Base-by-base conservation (phyloP, 306 rosid genomes). In the Lathyrus tuberosus region DNA sequence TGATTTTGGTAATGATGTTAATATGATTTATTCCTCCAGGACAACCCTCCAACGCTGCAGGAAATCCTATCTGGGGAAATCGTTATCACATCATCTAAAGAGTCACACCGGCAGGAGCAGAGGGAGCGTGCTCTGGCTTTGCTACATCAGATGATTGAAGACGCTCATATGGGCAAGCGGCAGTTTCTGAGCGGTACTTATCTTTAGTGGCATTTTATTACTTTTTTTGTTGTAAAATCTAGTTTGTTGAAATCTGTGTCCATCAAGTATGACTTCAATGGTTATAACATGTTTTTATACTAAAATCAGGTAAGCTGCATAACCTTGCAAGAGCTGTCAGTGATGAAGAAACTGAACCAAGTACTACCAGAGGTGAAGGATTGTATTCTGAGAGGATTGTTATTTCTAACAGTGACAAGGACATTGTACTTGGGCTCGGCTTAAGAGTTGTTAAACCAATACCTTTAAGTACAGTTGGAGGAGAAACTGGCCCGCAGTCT, bases 261-360 rank as follows among this genome's bases (percentile, higher is more conserved):
- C 43, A 67, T 66, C 49, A 43, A 56, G 59, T 35, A 9, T 8
- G 75, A 65, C 62, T 58, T 13, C n/a, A 35, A 56, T 70, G 59
- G 51, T 76, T 56, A 77, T 46, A 51, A 81, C 69, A 26, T 62
- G 24, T 74, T 37, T 72, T 78, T 68, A 58, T 61, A 24, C 44
- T 48, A 62, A 64, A 75, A 78, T 66, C 79, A 93, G 98, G 98
- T 80, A 93, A 93, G 82, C 98, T 93, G 73, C 98, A 93, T 74
- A 93, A 93, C 79, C 93, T 93, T 77, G 96, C 98, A 76, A 88
- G 98, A 84, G 98, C 98, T 80, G 86, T 93, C 51, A 86, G 96
- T 37, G 98, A 93, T 84, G 98, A 93, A 79, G 97, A 91, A 85
- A 78, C 88, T 65, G 96, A 90, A 65, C 80, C 77, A 48, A 86